These are phyloP conservation scores for Lentinula sp. DNA, from an alignment of 768 basidiomycete species.

Conservation along the genomic window DNA sequence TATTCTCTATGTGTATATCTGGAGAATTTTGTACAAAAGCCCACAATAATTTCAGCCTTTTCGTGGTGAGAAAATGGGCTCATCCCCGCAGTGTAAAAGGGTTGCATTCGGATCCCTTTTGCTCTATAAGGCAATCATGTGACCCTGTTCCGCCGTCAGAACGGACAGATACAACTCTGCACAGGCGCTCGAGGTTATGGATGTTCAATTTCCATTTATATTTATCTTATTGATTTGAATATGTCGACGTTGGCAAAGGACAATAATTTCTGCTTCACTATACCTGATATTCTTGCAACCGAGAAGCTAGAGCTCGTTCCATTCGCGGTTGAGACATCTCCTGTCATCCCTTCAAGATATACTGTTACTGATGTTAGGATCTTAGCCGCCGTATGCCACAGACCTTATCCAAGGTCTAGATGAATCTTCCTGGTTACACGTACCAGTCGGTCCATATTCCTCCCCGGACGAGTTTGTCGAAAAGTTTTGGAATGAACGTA, in stretches of 20 bases:
- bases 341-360: background rate
- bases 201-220: too few relatives aligned
- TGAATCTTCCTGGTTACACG: background rate
- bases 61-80: too few relatives aligned
- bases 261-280: constrained; percentile 44
- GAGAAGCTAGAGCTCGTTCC: constrained; percentile 43
- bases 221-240: too few relatives aligned
- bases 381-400: background rate
- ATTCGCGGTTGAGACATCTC: constrained; percentile 30
- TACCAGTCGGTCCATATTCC: background rate
- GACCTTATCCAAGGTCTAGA: background rate
- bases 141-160: too few relatives aligned
- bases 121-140: too few relatives aligned
- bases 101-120: too few relatives aligned
- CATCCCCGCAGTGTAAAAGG: too few relatives aligned
- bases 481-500: background rate
- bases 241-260: background rate
- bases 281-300: constrained; percentile 37
- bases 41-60: too few relatives aligned
- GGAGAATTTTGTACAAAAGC: too few relatives aligned
- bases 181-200: too few relatives aligned
- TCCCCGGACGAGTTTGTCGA: background rate
- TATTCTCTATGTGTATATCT: too few relatives aligned
- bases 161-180: too few relatives aligned
- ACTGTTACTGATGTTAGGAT: background rate